Evolutionary conservation across 2,329 filamentous ascomycete genomes (phyloP).

Genomic region (Xylaria sp.): DNA sequence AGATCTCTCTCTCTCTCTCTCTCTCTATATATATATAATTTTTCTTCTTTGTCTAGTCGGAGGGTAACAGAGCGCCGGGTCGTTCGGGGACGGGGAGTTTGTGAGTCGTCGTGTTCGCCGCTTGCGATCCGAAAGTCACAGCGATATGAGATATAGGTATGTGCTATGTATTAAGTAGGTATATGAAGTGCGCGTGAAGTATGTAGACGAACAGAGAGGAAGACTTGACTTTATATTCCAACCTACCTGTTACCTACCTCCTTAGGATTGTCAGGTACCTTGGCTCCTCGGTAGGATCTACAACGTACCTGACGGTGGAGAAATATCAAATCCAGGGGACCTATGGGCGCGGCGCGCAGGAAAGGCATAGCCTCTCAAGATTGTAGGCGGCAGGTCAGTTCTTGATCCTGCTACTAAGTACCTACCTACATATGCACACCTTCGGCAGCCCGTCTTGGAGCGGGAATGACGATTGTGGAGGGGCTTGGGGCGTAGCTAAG

Average conservation of each 20-base stretch:
- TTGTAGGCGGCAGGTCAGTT: too few species aligned
- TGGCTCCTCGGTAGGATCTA: too few species aligned
- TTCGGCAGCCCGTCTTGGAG: constrained; percentile 8
- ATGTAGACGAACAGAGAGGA: not conserved
- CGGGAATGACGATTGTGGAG: not conserved
- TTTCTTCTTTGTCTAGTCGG: not conserved
- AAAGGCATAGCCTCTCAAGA: too few species aligned
- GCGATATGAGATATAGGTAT: not conserved
- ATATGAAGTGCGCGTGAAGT: not conserved
- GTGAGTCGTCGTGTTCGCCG: not conserved
- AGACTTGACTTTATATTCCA: not conserved
- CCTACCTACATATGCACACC: constrained; percentile 22
- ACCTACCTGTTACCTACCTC: too few species aligned
- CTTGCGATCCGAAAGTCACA: not conserved
- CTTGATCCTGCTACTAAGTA: too few species aligned
- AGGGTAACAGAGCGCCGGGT: not conserved
- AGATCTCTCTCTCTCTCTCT: not conserved
- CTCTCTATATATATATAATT: not conserved
- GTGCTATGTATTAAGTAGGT: not conserved
- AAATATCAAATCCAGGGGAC: not conserved
- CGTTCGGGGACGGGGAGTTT: not conserved
- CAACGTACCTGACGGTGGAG: constrained; percentile 11
- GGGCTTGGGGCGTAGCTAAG: not conserved
- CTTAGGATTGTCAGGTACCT: too few species aligned
- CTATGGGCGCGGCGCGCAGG: too few species aligned